phyloP scores from a whole-genome alignment of 164 flowering plant species.

The Nymphaea colorata region DNA sequence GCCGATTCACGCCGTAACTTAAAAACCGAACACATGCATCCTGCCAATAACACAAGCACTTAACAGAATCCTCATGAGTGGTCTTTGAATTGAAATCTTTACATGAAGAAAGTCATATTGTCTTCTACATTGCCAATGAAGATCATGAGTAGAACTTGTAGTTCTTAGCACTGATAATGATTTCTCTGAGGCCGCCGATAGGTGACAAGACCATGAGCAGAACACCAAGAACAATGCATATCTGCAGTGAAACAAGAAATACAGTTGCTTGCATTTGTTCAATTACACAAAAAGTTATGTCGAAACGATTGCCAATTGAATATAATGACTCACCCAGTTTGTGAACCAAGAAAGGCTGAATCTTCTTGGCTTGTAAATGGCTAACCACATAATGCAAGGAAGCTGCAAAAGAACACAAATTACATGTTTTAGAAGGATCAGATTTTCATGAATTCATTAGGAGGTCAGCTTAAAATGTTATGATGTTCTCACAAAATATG shows the following conservation, averaged over 20 bases:
- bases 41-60: no score
- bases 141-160: slow-evolving; percentile 7
- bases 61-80: no score
- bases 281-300: neutral
- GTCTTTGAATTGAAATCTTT: no score
- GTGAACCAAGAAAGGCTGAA: slow-evolving; percentile 46
- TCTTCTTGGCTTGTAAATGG: slow-evolving; percentile 39
- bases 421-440: neutral
- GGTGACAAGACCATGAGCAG: slow-evolving; percentile 3
- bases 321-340: slow-evolving; percentile 35
- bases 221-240: slow-evolving; percentile 7
- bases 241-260: slow-evolving; percentile 1
- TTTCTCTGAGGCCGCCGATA: slow-evolving; percentile 5
- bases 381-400: slow-evolving; percentile 72
- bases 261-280: neutral
- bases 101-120: neutral
- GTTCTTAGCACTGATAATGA: slow-evolving; percentile 4
- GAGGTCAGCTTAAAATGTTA: neutral
- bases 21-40: no score
- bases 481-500: slow-evolving; percentile 40
- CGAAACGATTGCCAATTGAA: neutral
- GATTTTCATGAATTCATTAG: neutral
- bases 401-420: slow-evolving; percentile 25
- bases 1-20: no score
- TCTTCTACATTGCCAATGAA: neutral